A percentile compares a stretch with the other conserved stretches of the same genome.
These are phyloP conservation scores for Eucalyptus melliodora DNA, from an alignment of 345 rosid genomes.

Conservation along the genomic window DNA sequence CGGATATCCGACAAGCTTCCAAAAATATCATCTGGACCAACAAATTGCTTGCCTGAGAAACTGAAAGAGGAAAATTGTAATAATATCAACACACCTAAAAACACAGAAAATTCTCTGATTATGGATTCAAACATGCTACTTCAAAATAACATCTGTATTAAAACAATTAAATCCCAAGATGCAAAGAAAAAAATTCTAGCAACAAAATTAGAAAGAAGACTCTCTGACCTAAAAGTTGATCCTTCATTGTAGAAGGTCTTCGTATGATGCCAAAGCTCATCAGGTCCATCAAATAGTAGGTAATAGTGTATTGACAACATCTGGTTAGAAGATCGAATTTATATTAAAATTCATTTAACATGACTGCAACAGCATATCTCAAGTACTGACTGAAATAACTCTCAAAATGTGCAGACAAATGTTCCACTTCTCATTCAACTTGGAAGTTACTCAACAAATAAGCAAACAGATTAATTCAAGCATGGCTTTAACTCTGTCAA, in stretches of 20 bases:
- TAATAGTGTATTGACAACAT: conserved; percentile 94
- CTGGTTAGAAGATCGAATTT: conserved; percentile 11
- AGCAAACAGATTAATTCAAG: not conserved
- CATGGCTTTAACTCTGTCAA: not conserved
- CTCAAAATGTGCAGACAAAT: not conserved
- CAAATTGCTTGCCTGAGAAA: conserved; percentile 36
- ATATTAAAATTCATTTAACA: not conserved
- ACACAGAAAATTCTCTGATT: not conserved
- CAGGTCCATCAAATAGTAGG: conserved; percentile 78
- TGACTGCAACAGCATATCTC: not conserved
- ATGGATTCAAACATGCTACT: not conserved
- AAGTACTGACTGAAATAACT: not conserved
- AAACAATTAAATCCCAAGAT: not conserved
- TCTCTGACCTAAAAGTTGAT: conserved; percentile 64
- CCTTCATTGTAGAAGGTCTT: conserved; percentile 57
- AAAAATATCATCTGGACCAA: conserved; percentile 53
- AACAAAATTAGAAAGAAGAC: not conserved
- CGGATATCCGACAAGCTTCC: conserved; percentile 43
- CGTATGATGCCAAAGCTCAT: conserved; percentile 68
- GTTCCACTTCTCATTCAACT: not conserved
- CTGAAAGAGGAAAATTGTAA: conserved; percentile 10
- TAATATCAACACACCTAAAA: not conserved
- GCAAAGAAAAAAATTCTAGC: not conserved
- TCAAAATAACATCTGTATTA: not conserved
- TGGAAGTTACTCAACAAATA: not conserved